Percentiles rank a stretch among this genome's conserved stretches.
Conservation (phyloP, 2,329 filamentous ascomycete species). For the Fusarium pseudonygamai region DNA sequence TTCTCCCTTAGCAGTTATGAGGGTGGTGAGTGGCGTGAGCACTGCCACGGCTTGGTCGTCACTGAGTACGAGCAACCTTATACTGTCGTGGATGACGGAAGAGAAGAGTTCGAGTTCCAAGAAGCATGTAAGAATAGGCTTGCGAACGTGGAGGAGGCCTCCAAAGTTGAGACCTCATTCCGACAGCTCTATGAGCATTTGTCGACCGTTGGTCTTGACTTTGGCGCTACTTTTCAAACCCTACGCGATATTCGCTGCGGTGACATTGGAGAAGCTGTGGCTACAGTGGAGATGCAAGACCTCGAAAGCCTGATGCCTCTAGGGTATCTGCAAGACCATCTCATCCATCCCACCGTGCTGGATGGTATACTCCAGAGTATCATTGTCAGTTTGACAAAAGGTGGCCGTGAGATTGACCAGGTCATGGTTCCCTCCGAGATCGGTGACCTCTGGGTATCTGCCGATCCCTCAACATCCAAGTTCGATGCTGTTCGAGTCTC, state of each 20-base stretch:
- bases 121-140: neutral
- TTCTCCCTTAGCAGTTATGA: constrained; percentile 1
- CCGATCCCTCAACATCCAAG: neutral
- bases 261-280: neutral
- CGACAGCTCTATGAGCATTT: constrained; percentile 2
- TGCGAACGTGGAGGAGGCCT: neutral
- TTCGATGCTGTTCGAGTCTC: neutral
- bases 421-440: constrained; percentile 8
- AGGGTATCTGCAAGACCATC: neutral
- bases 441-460: neutral
- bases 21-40: neutral
- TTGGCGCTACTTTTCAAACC: neutral
- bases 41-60: neutral
- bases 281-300: neutral
- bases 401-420: neutral
- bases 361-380: constrained; percentile 4
- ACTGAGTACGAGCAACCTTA: constrained; percentile 2
- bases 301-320: neutral
- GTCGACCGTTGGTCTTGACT: constrained; percentile 2
- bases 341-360: neutral
- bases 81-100: neutral
- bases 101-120: neutral
- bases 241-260: neutral
- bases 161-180: neutral
- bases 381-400: constrained; percentile 3